A percentile compares a stretch with the other conserved stretches of the same genome.
phyloP scores from a whole-genome alignment of 2,329 filamentous ascomycete species.

The Aspergillus sergii region DNA sequence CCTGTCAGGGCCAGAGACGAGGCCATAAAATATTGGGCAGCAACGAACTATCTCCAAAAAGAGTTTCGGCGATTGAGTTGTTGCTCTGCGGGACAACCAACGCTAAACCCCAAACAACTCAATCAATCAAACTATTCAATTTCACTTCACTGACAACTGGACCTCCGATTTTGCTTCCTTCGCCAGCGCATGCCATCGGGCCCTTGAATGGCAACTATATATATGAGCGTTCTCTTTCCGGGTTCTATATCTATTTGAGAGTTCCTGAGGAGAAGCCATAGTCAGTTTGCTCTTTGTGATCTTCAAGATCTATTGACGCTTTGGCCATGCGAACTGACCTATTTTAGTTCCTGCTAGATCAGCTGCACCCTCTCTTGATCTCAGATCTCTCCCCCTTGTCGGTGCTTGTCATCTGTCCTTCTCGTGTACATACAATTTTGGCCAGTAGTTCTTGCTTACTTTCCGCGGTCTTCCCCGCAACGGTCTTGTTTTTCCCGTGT shows the following conservation, averaged over 20 bases:
- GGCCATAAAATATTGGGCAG: slow-evolving; percentile 7
- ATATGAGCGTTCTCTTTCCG: not conserved
- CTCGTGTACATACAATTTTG: not conserved
- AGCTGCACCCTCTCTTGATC: not conserved
- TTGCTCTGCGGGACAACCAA: not conserved
- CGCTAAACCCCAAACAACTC: slow-evolving; percentile 4
- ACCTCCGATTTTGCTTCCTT: not conserved
- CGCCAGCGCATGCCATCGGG: not conserved
- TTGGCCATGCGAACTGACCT: slow-evolving; percentile 1
- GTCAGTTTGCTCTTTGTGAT: not conserved
- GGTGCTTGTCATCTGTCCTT: not conserved
- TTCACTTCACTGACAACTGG: not conserved
- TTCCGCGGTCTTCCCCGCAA: not conserved
- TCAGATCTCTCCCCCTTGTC: not conserved
- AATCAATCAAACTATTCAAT: not conserved
- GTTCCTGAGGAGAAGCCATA: not conserved
- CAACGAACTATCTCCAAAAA: not conserved
- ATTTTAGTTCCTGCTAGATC: not conserved
- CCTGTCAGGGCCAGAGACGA: not conserved
- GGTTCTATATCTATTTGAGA: not conserved
- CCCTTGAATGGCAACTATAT: not conserved
- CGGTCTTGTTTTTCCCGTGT: not conserved
- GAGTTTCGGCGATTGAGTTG: slow-evolving; percentile 1
- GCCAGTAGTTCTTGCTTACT: not conserved
- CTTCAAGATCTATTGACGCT: not conserved